Conservation (phyloP, 1,139 yeast genomes). For the Suhomyces anneliseae region DNA sequence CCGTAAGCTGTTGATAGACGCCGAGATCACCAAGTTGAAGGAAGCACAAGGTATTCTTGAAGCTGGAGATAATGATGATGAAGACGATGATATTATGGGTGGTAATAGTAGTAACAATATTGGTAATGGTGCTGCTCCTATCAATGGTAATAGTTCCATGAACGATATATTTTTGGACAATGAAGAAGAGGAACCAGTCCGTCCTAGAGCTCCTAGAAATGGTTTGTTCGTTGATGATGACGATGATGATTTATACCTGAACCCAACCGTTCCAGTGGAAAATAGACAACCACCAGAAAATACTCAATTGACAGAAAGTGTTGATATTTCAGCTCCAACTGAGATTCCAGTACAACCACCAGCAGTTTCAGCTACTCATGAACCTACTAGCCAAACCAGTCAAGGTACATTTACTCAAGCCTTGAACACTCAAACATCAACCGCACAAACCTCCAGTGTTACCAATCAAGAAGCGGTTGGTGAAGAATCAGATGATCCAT, state of each 20-base stretch:
- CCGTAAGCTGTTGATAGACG: conserved; percentile 37
- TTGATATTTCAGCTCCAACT: not conserved
- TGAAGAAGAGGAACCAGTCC: conserved; percentile 25
- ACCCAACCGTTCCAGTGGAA: conserved; percentile 2
- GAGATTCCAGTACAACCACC: too few relatives aligned
- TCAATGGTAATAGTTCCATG: conserved; percentile 5
- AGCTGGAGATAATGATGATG: conserved; percentile 12
- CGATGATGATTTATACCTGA: conserved; percentile 19
- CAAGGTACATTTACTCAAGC: not conserved
- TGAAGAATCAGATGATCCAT: conserved; percentile 22
- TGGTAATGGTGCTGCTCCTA: not conserved
- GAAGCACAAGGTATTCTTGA: conserved; percentile 34
- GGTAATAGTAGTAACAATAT: not conserved
- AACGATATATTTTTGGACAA: conserved; percentile 4
- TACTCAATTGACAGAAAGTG: not conserved
- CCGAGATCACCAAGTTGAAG: conserved; percentile 35
- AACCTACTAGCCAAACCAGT: not conserved
- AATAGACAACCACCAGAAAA: not conserved
- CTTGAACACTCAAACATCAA: not conserved
- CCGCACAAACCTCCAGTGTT: not conserved
- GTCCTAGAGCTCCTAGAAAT: conserved; percentile 16
- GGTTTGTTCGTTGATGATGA: conserved; percentile 33
- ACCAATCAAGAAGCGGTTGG: not conserved
- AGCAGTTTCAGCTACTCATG: not conserved
- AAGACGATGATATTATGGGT: conserved; percentile 2